These are phyloP conservation scores for Aspergillus intermedius DNA, from an alignment of 2,329 filamentous ascomycete genomes.

Conservation along the genomic window DNA sequence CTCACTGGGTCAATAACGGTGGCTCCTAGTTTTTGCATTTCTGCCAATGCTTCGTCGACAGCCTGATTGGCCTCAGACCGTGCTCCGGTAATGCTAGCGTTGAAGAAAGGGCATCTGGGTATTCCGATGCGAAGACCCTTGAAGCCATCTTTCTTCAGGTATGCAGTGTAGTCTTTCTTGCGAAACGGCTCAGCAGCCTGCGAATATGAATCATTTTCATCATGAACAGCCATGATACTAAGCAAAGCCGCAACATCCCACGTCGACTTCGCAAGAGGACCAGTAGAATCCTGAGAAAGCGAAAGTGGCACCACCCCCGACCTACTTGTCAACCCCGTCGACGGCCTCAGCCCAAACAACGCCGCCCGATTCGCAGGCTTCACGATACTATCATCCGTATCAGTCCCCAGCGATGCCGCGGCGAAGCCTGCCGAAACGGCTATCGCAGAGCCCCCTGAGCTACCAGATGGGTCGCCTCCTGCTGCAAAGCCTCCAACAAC, in stretches of 20 bases:
- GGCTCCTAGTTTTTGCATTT: too few species aligned
- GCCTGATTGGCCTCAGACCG: too few species aligned
- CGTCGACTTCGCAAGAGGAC: conserved; percentile 48
- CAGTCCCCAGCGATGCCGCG: conserved; percentile 53
- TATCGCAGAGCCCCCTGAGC: conserved; percentile 56
- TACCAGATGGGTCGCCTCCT: too few species aligned
- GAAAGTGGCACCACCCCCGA: conserved; percentile 52
- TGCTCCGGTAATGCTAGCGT: too few species aligned
- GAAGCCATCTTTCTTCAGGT: too few species aligned
- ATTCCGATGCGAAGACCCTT: too few species aligned
- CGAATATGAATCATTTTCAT: background rate
- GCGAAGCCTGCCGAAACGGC: conserved; percentile 54
- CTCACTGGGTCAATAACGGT: too few species aligned
- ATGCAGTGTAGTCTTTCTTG: too few species aligned
- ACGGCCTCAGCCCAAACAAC: conserved; percentile 55
- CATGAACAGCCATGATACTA: conserved; percentile 18
- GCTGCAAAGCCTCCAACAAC: conserved; percentile 52
- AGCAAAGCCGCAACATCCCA: conserved; percentile 21
- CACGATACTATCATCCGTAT: conserved; percentile 57
- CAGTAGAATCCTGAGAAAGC: conserved; percentile 51
- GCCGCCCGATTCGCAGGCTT: conserved; percentile 57
- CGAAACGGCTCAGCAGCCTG: too few species aligned
- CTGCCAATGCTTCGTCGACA: too few species aligned
- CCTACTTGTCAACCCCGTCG: conserved; percentile 46
- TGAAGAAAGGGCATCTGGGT: too few species aligned